Evolutionary conservation across 441 rosid genomes (phyloP), one percentile per base, ranked within the genome.

Genomic region (Euphorbia schlechtendalii): DNA sequence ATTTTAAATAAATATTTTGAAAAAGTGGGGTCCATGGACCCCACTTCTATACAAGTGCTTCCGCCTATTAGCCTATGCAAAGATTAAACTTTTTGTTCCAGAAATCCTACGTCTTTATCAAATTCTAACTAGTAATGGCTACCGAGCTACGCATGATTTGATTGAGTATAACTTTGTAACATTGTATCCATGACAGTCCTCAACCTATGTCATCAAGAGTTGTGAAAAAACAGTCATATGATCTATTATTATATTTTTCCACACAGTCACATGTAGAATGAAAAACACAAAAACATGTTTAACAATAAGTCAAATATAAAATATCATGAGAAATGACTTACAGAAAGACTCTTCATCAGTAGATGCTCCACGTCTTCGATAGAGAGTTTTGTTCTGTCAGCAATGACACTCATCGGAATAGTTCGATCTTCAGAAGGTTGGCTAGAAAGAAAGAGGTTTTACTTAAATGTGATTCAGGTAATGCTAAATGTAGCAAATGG

Each of bases 401-500:
- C 92, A 74, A 94, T 91, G 52, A 86, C 78, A 59, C 67, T 81
- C 72, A 94, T 64, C 10, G 99, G 96, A 76, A 91, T 89, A 56
- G 93, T 94, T 71, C 96, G 84, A 74, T 89, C 94, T 77, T 94
- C 98, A 13, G 99, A 82, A 67, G 96, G 82, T 45, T 97, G 98
- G 70, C 98, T 94, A 83, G 78, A 81, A 68, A 49, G 18, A 69
- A 69, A 73, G 21, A 71, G 5, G n/a, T n/a, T n/a, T n/a, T n/a
- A n/a, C n/a, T 56, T 61, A 65, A 68, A 40, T 40, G 45, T 40
- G 9, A 40, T 40, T 62, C 65, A 52, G 17, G 11, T 4, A 40
- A 53, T 9, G 52, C 53, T 58, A 34, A 41, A 28, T 30, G 32
- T 12, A 22, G 66, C 38, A 53, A 15, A 60, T 36, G 59, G 4